These are phyloP conservation scores for Astrephomene gubernaculifera DNA, from an alignment of 139 green algal genomes.

Conservation along the genomic window DNA sequence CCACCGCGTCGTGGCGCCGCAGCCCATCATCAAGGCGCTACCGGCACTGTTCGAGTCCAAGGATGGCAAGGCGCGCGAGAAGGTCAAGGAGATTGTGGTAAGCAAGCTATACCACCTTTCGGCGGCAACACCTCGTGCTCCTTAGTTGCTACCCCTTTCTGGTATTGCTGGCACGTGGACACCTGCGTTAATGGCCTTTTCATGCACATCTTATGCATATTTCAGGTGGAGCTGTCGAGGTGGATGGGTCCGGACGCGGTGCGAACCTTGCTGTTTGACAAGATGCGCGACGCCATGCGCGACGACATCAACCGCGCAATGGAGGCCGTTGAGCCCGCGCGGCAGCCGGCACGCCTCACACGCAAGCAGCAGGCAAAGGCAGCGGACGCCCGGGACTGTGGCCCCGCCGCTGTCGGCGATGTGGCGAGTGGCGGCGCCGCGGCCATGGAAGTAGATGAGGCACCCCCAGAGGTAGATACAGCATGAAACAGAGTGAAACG, in stretches of 20 bases:
- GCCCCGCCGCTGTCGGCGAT: not conserved
- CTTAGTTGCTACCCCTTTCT: too few species aligned
- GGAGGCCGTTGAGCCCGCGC: constrained; percentile 34
- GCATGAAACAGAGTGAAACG: not conserved
- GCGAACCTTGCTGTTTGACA: constrained; percentile 80
- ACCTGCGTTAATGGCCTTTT: too few species aligned
- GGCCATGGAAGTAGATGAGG: constrained; percentile 18
- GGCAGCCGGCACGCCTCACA: constrained; percentile 71
- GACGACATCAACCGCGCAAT: constrained; percentile 80
- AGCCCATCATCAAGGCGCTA: constrained; percentile 90
- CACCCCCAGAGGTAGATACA: constrained; percentile 28
- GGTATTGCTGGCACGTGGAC: too few species aligned
- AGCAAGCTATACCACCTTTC: not conserved
- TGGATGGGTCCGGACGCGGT: constrained; percentile 86
- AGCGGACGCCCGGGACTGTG: constrained; percentile 32
- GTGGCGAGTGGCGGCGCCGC: not conserved
- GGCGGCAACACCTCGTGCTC: too few species aligned
- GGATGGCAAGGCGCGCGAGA: constrained; percentile 86
- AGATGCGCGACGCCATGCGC: constrained; percentile 91
- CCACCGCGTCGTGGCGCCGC: constrained; percentile 76
- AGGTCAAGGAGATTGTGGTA: constrained; percentile 88
- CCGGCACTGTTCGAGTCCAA: constrained; percentile 88
- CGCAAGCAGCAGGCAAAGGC: constrained; percentile 72
- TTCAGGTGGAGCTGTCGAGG: constrained; percentile 79
- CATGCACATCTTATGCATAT: not conserved